Percentiles rank a stretch among this genome's conserved stretches.
These are phyloP conservation scores for Boletus pseudopeckii DNA, from an alignment of 768 basidiomycete genomes.

Conservation along the genomic window DNA sequence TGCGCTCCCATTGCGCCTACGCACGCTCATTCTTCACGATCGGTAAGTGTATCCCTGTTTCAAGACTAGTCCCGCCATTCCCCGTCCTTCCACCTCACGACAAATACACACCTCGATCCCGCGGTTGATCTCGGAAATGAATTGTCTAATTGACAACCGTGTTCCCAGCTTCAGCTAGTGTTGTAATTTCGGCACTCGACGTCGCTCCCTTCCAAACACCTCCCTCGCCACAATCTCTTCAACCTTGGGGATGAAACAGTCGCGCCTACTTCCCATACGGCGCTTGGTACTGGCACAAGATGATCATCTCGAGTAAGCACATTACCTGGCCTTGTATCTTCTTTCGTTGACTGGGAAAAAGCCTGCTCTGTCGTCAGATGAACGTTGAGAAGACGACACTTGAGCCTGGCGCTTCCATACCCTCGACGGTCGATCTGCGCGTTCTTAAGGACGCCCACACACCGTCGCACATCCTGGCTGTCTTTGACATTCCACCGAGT, in stretches of 20 bases:
- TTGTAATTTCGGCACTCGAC: slow-evolving; percentile 6
- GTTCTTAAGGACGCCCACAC: slow-evolving; percentile 42
- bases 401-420: slow-evolving; percentile 30
- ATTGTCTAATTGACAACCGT: slow-evolving; percentile 17
- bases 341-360: slow-evolving; percentile 13
- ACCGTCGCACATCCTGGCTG: slow-evolving; percentile 58
- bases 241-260: slow-evolving; percentile 12
- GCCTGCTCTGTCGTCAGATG: slow-evolving; percentile 31
- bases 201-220: slow-evolving; percentile 10
- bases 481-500: slow-evolving; percentile 33
- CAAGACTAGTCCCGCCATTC: neutral
- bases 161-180: slow-evolving; percentile 13
- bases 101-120: neutral
- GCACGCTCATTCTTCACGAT: slow-evolving; percentile 21
- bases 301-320: slow-evolving; percentile 30
- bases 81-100: slow-evolving; percentile 6
- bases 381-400: slow-evolving; percentile 31
- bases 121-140: slow-evolving; percentile 17
- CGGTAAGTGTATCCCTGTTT: slow-evolving; percentile 18
- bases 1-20: neutral
- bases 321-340: neutral
- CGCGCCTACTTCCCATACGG: slow-evolving; percentile 27
- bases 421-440: slow-evolving; percentile 46
- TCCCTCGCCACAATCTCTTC: slow-evolving; percentile 17
- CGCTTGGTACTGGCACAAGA: slow-evolving; percentile 15